Evolutionary conservation across 306 rosid genomes (phyloP).

Genomic region (Myrica gale): DNA sequence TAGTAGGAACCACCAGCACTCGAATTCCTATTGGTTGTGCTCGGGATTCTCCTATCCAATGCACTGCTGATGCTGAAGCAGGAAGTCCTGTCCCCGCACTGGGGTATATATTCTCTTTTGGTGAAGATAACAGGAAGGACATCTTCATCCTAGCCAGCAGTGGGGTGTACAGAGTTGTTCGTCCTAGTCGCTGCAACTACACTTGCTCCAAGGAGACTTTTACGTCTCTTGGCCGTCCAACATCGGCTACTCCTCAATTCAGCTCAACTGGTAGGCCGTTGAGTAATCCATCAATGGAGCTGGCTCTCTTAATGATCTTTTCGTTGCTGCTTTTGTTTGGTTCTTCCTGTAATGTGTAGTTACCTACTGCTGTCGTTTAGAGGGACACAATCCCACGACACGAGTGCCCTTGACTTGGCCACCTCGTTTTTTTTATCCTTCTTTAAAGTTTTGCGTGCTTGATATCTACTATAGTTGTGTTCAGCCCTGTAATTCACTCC

Average conservation of each 20-base stretch:
- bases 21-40: no score
- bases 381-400: background rate
- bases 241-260: slow-evolving; percentile 20
- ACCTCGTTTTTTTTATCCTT: background rate
- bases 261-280: slow-evolving; percentile 5
- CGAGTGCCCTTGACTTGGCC: background rate
- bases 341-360: background rate
- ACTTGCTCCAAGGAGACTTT: slow-evolving; percentile 33
- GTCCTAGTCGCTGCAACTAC: slow-evolving; percentile 39
- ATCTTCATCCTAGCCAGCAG: no score
- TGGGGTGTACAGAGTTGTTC: slow-evolving; percentile 33
- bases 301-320: slow-evolving; percentile 7
- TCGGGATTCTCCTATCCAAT: no score
- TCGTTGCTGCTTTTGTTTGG: slow-evolving; percentile 15
- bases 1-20: no score
- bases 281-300: slow-evolving; percentile 14
- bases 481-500: no score
- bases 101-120: no score
- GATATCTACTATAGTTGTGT: background rate
- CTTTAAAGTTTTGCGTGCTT: background rate
- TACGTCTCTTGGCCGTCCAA: slow-evolving; percentile 4
- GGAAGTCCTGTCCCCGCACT: no score
- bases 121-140: no score
- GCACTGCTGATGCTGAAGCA: no score
- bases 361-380: no score